Percentiles rank a stretch among this genome's conserved stretches.
Evolutionary conservation across 192 early-diverging fungal species (phyloP).

Genomic region (Linnemannia elongata): DNA sequence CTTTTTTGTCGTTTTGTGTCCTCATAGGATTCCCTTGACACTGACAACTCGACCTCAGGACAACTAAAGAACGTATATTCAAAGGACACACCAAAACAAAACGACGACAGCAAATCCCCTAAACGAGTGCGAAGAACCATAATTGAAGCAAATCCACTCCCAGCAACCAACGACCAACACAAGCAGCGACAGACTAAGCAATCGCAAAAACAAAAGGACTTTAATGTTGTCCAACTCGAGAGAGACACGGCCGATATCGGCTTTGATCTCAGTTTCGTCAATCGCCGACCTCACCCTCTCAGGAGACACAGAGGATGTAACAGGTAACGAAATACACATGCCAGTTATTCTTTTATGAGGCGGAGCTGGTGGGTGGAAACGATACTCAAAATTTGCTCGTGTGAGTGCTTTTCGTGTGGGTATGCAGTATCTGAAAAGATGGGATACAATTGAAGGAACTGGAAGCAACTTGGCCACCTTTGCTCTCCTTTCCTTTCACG

Average conservation of each 20-base stretch:
- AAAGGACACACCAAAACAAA: too few species aligned
- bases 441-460: conserved; percentile 1
- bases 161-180: background rate
- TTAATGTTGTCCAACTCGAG: conserved; percentile 48
- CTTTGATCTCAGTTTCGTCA: conserved; percentile 53
- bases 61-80: too few species aligned
- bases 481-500: background rate
- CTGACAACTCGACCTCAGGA: background rate
- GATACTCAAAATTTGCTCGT: background rate
- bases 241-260: conserved; percentile 40
- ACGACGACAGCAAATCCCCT: too few species aligned
- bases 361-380: background rate
- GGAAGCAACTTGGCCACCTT: background rate
- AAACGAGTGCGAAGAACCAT: too few species aligned
- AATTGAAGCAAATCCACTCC: background rate
- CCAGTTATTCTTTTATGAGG: background rate
- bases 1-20: too few species aligned
- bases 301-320: conserved; percentile 47
- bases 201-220: background rate
- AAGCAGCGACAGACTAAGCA: background rate
- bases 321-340: conserved; percentile 34
- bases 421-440: background rate
- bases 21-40: background rate
- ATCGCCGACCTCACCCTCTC: conserved; percentile 50
- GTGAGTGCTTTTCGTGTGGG: background rate